Percentiles rank a stretch among this genome's conserved stretches.
Conservation (phyloP, 208 protist species). For the Acanthamoeba castellanii region DNA sequence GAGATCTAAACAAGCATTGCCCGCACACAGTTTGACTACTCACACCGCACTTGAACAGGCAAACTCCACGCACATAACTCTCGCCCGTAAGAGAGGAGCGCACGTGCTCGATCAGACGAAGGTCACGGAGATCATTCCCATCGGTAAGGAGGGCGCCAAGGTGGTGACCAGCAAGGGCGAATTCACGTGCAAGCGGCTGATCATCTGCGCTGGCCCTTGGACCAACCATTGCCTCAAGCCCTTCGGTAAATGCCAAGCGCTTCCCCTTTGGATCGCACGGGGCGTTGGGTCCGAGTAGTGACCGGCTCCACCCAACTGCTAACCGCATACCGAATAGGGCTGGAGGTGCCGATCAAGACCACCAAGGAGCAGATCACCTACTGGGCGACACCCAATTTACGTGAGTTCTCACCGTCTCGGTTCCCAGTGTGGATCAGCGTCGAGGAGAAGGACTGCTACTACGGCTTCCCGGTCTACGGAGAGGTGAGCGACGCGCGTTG, state of each 20-base stretch:
- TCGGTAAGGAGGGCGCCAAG: slow-evolving; percentile 56
- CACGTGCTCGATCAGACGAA: slow-evolving; percentile 14
- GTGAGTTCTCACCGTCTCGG: background rate
- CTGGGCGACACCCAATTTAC: slow-evolving; percentile 55
- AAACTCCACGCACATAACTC: slow-evolving; percentile 60
- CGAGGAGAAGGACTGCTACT: slow-evolving; percentile 66
- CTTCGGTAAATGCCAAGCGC: background rate
- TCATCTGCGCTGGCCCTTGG: slow-evolving; percentile 57
- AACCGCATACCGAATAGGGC: background rate
- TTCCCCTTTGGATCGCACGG: background rate
- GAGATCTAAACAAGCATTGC: background rate
- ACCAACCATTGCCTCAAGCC: slow-evolving; percentile 50
- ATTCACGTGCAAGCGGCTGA: slow-evolving; percentile 54
- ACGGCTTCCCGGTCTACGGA: slow-evolving; percentile 73
- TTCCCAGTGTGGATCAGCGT: slow-evolving; percentile 75
- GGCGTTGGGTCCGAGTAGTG: too few species aligned
- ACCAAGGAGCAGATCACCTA: slow-evolving; percentile 75
- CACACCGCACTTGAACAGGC: background rate
- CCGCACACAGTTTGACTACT: background rate
- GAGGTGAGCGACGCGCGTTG: background rate
- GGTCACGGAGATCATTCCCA: slow-evolving; percentile 16
- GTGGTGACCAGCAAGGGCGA: slow-evolving; percentile 46
- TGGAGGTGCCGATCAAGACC: slow-evolving; percentile 46
- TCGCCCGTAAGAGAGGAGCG: slow-evolving; percentile 25
- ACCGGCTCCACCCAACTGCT: too few species aligned